Conservation (phyloP, 139 green algal species). For the Eudorina sp. region DNA sequence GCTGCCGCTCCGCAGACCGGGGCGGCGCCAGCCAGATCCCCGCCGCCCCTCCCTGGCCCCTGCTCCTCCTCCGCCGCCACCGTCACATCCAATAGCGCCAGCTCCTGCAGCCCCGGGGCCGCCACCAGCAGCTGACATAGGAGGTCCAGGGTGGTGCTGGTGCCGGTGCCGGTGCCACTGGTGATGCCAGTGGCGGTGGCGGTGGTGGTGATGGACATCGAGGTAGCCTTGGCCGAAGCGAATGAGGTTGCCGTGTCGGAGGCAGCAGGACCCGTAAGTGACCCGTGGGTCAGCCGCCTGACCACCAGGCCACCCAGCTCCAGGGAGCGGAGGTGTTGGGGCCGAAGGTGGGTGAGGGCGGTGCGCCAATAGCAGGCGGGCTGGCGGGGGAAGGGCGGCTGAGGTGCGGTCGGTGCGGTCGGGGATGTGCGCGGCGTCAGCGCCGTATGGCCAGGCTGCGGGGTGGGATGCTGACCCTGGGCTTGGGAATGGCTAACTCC, state of each 20-base stretch:
- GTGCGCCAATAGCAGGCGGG: background rate
- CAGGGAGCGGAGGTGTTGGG: constrained; percentile 1
- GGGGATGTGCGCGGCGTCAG: no score
- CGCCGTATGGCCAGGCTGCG: no score
- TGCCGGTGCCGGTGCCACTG: no score
- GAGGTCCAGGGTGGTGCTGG: background rate
- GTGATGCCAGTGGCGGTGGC: no score
- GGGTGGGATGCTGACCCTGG: no score
- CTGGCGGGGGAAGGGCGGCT: background rate
- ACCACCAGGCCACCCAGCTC: constrained; percentile 28
- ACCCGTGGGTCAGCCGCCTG: background rate
- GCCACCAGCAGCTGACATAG: background rate
- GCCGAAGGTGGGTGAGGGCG: background rate
- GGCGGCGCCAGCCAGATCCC: no score
- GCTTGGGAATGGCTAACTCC: no score
- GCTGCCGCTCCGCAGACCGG: background rate
- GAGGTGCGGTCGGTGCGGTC: no score
- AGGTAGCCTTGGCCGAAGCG: no score
- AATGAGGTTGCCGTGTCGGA: background rate
- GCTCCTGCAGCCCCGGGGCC: constrained; percentile 2
- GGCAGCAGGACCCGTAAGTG: no score
- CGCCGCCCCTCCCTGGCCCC: background rate
- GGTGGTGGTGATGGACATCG: no score
- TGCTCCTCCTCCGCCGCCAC: background rate
- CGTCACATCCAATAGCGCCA: background rate